Evolutionary conservation across 192 early-diverging fungal species (phyloP), one percentile per base, ranked within the genome.

Genomic region (Coemansia sp.): DNA sequence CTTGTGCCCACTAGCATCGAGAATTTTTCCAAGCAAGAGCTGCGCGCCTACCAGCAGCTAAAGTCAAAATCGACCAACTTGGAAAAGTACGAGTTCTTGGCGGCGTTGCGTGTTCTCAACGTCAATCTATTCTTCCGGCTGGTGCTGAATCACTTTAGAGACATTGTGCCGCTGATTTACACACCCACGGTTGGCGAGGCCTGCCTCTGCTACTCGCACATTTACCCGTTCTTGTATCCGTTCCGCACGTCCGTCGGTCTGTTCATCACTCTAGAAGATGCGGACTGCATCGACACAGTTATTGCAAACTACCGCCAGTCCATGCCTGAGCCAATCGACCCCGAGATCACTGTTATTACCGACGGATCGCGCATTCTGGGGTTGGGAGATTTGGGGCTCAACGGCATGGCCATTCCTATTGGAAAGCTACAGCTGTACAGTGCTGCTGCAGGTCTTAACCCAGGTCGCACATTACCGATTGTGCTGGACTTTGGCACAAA

Each of bases 371-470:
- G 92, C 40, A 93, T 97, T 63, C 83, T 97, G 17, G 95, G 95
- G n/a, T 80, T 95, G 6, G 95, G 95, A 18, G 94, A 96, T 70
- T 81, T 93, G 26, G 95, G 94, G 56, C 84, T 95, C 26, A 92
- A 91, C 60, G 95, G 95, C 11, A 91, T 94, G 87, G 91, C 90
- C 17, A 97, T 97, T 61, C 89, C 91, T n/a, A 88, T 94, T 29
- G 93, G 92, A 55, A 97, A 95, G 67, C 87, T 97, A 4, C 91
- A 92, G 56, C 82, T 97, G 11, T 95, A 95, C 46, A 86, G 88
- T 8, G 88, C 87, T 12, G 90, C 85, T 43, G 88, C 87, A 17
- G 93, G 93, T 17, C 84, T 97, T 46, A 84, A 93, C 59, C 95
- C 92, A 27, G 62, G 86, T 46, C 82, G 85, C 22, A 92, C 92